Conservation (phyloP, 2,329 filamentous ascomycete species). For the Alternaria infectoria region DNA sequence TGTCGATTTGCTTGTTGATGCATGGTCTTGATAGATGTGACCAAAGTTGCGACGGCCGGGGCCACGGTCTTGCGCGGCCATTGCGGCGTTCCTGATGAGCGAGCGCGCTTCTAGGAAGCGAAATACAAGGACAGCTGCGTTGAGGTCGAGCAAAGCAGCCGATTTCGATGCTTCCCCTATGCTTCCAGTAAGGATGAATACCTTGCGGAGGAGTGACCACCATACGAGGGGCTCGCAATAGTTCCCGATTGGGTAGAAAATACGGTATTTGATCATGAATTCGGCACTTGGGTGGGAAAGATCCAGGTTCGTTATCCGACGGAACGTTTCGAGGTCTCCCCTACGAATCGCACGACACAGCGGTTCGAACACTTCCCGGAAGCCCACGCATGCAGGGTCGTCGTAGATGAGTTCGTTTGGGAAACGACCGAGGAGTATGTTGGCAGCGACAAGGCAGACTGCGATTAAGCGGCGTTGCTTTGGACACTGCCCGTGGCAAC, state of each 20-base stretch:
- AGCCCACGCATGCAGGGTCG: slow-evolving; percentile 70
- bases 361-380: slow-evolving; percentile 72
- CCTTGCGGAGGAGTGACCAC: slow-evolving; percentile 78
- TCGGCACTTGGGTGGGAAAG: slow-evolving; percentile 37
- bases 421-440: slow-evolving; percentile 84
- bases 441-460: slow-evolving; percentile 81
- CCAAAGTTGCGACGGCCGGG: slow-evolving; percentile 51
- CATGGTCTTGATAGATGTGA: slow-evolving; percentile 59
- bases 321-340: slow-evolving; percentile 78
- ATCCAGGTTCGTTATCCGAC: slow-evolving; percentile 65
- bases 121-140: slow-evolving; percentile 69
- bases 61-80: slow-evolving; percentile 34
- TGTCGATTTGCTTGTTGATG: slow-evolving; percentile 43
- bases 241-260: slow-evolving; percentile 77
- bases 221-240: slow-evolving; percentile 82
- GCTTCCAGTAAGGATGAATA: slow-evolving; percentile 80
- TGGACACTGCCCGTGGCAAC: slow-evolving; percentile 63
- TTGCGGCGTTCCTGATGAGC: slow-evolving; percentile 31
- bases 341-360: slow-evolving; percentile 74
- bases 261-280: slow-evolving; percentile 78
- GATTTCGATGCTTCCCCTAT: slow-evolving; percentile 55
- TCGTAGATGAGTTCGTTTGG: slow-evolving; percentile 71
- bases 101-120: slow-evolving; percentile 67
- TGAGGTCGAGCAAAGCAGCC: slow-evolving; percentile 76
- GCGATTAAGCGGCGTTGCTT: slow-evolving; percentile 81